These are phyloP conservation scores for Rhizopogon vulgaris DNA, from an alignment of 768 basidiomycete species.

Conservation along the genomic window DNA sequence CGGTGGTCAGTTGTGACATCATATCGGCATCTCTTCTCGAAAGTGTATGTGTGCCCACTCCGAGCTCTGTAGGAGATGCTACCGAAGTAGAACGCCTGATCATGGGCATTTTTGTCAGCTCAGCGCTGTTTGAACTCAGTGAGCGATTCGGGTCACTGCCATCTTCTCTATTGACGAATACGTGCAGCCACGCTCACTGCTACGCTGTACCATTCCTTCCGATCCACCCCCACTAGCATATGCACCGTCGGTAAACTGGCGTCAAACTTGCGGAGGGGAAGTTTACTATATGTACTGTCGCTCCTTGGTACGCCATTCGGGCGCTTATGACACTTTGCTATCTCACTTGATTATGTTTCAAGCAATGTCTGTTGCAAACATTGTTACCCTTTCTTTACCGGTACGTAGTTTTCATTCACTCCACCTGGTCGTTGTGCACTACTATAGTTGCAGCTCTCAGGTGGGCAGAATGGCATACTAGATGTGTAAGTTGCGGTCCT, in stretches of 20 bases:
- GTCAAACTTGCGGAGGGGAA: conserved; percentile 2
- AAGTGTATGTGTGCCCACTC: neutral
- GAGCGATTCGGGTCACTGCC: neutral
- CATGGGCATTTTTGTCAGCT: conserved; percentile 1
- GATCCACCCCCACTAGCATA: neutral
- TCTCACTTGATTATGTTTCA: neutral
- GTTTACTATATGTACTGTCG: conserved; percentile 7
- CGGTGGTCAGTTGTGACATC: neutral
- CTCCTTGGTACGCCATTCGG: conserved; percentile 1
- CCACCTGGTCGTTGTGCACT: neutral
- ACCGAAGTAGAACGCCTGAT: neutral
- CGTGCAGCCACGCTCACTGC: neutral
- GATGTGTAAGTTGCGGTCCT: conserved; percentile 3
- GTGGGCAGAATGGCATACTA: conserved; percentile 6
- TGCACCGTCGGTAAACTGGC: neutral
- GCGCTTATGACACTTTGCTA: neutral
- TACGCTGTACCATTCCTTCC: neutral
- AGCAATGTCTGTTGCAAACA: conserved; percentile 5
- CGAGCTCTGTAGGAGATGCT: neutral
- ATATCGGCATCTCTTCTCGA: neutral
- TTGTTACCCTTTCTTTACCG: conserved; percentile 3
- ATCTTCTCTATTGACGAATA: neutral
- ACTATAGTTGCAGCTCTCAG: neutral
- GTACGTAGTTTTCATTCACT: conserved; percentile 1
- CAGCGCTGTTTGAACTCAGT: conserved; percentile 2